Evolutionary conservation across 2,329 filamentous ascomycete genomes (phyloP), one percentile per base, ranked within the genome.

Genomic region (Aspergillus amoenus): DNA sequence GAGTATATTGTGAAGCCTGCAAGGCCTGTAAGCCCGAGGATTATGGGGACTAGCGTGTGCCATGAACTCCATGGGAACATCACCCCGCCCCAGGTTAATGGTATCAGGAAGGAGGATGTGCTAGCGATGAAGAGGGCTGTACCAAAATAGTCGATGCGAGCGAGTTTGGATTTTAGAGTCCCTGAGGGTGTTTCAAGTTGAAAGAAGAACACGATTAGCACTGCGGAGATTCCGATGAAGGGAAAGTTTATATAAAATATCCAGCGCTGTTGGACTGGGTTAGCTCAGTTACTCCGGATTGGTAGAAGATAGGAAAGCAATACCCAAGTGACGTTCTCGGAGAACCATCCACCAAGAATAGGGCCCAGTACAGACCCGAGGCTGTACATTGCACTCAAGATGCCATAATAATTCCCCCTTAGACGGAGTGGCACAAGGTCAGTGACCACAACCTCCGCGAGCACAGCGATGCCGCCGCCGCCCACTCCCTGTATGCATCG

Each of bases 401-500:
- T 56, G 1, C 63, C 66, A 22, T 67, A 55, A 21, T 66, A 72
- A 5, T 66, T 67, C 2, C 64, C 65, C 24, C 68, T 55, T 12
- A 70, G 62, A n/a, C 70, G 58, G 15, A 81, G 64, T 12, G 78
- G 76, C 0, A 81, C 74, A 34, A 81, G 67, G 57, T 81, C 79
- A 3, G 76, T 76, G 1, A 80, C 69, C 2, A 81, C 67, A n/a
- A 81, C 72, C 45, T 78, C 75, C 0, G 71, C 72, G 42, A 81
- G 62, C 4, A 72, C 58, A 11, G 60, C 61, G 61, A 79, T 73
- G 0, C 80, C 80, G 0, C 78, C 79, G 1, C 71, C 76, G 0
- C 80, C 81, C 3, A 82, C 62, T 0, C 85, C 85, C 54, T 87
- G 83, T 0, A 87, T 67, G 1, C 76, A 76, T 2, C 84, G 76